Base-by-base conservation (phyloP, 768 basidiomycete genomes). In the Hortiboletus flavorubellus region DNA sequence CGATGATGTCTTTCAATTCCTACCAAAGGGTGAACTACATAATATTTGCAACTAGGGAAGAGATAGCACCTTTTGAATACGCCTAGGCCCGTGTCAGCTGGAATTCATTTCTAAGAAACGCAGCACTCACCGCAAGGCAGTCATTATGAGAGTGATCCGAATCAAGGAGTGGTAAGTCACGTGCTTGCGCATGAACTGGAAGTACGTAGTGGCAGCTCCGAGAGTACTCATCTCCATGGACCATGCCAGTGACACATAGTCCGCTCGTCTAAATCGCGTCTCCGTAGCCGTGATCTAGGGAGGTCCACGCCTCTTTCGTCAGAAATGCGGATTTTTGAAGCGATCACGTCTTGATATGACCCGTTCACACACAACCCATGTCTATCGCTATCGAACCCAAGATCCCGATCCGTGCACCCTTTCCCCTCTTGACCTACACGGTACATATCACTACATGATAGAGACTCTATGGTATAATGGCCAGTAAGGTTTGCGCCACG, bases 1-100 rank as follows among this genome's bases (percentile, higher is more conserved):
- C 76, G 46, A 72, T 73, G 56, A 93, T 75, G 61, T 85, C 82
- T 53, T 61, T 71, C 40, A 91, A 69, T 77, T 93, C 91, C 91
- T 93, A 44, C 29, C 43, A 49, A 41, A 51, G 34, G 51, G 46
- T 57, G 35, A 62, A 59, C 49, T 29, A 42, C 47, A 54, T 46
- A 26, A 57, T 44, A 26, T 23, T 21, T 26, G 46, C 49, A 30
- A 50, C 39, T 51, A 44, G 47, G 7, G 29, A 50, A 55, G 37
- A 30, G 23, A 58, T 30, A 3, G n/a, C 62, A 89, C 89, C 77
- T 85, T 88, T 64, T 88, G 86, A 29, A 92, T 86, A 47, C 89
- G 87, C 56, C 89, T 90, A 34, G 58, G 55, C 48, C 38, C 46
- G 38, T 47, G 63, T 75, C 53, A 75, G 60, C 41, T 5, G 6